These are phyloP conservation scores for Hypseocharis bilobata DNA, from an alignment of 441 rosid species.

Conservation along the genomic window DNA sequence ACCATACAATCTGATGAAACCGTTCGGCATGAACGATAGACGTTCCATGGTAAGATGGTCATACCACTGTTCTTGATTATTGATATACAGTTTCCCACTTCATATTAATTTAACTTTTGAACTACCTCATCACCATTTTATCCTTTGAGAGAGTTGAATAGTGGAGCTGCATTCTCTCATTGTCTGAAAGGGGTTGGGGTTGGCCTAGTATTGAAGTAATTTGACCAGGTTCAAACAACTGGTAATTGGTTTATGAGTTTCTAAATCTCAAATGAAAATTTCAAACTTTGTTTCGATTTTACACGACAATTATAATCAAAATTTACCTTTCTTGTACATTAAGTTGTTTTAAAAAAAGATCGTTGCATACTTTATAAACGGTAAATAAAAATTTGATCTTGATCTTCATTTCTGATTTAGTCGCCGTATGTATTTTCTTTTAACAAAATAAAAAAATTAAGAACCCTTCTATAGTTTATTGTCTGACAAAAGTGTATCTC, in stretches of 20 bases:
- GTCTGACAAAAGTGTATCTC: too few species aligned
- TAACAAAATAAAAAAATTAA: too few species aligned
- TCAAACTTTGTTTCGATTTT: not conserved
- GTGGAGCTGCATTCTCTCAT: not conserved
- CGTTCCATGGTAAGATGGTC: slow-evolving; percentile 42
- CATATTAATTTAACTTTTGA: not conserved
- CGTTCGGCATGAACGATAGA: slow-evolving; percentile 58
- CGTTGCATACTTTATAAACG: not conserved
- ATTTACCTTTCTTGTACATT: not conserved
- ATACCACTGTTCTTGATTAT: not conserved
- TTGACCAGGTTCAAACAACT: not conserved
- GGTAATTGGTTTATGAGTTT: not conserved
- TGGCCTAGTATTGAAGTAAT: not conserved
- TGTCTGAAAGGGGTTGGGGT: not conserved
- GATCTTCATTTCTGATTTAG: not conserved
- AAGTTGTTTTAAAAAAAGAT: too few species aligned
- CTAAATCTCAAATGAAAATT: not conserved
- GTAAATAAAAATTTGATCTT: too few species aligned
- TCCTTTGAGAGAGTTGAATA: not conserved
- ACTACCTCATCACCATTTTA: not conserved
- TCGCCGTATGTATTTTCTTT: not conserved
- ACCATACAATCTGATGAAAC: slow-evolving; percentile 63
- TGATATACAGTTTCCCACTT: not conserved
- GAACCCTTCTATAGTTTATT: too few species aligned
- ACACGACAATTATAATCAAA: not conserved